Conservation (phyloP, 768 basidiomycete species). For the Leccinum variicolor region DNA sequence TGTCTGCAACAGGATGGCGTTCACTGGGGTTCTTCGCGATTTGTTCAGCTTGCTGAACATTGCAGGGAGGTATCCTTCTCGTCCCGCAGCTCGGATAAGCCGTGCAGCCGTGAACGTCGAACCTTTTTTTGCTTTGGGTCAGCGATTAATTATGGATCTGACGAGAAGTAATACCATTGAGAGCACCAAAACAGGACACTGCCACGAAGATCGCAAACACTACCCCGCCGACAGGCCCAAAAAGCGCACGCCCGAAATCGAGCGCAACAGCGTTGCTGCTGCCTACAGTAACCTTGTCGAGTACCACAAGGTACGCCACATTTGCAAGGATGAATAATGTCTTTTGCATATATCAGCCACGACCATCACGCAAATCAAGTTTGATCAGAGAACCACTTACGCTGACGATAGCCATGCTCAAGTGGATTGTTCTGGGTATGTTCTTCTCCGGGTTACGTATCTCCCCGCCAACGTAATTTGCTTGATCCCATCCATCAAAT, state of each 20-base stretch:
- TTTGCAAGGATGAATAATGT: conserved; percentile 79
- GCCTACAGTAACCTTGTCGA: conserved; percentile 77
- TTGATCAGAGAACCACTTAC: conserved; percentile 37
- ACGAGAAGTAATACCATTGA: conserved; percentile 62
- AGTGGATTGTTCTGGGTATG: conserved; percentile 84
- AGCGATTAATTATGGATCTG: not conserved
- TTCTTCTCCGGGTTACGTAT: conserved; percentile 80
- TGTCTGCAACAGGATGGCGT: conserved; percentile 82
- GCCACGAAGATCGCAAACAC: conserved; percentile 91
- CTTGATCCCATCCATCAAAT: conserved; percentile 95
- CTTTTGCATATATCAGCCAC: conserved; percentile 34
- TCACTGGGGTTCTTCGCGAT: conserved; percentile 78
- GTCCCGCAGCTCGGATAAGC: conserved; percentile 84
- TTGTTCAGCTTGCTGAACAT: conserved; percentile 77
- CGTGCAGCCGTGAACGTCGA: conserved; percentile 76
- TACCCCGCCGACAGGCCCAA: conserved; percentile 83
- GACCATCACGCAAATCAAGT: not conserved
- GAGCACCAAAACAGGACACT: conserved; percentile 91
- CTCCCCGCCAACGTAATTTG: conserved; percentile 88
- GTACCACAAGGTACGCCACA: conserved; percentile 86
- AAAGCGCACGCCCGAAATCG: conserved; percentile 86
- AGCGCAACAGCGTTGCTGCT: conserved; percentile 83
- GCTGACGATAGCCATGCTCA: conserved; percentile 82
- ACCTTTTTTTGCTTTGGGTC: conserved; percentile 36
- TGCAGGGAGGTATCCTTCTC: conserved; percentile 82